Evolutionary conservation across 2,329 filamentous ascomycete species (phyloP), one percentile per base, ranked within the genome.

Genomic region (Aureobasidium sp.): DNA sequence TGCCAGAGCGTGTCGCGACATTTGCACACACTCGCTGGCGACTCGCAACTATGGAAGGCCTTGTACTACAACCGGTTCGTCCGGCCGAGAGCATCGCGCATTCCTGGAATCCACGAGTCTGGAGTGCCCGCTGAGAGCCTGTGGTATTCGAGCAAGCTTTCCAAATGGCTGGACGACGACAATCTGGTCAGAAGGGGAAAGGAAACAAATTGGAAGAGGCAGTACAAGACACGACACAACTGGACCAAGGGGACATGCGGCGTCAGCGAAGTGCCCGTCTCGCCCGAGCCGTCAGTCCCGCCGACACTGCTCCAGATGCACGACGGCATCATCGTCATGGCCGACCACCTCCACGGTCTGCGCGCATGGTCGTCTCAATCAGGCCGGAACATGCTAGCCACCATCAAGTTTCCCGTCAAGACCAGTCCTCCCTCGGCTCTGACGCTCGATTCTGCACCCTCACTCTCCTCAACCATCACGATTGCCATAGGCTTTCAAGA

Each of bases 51-150:
- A 60, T 99, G 94, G 94, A 94, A 93, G 72, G 81, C 82, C 15
- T 83, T 90, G 53, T 99, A 96, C 74, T 96, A 95, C 74, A 81
- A 84, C 27, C 86, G 88, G 64, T 97, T 95, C 73, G 89, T 96
- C 31, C 81, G 89, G 37, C 91, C 90, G 40, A 84, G 91, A 68
- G 88, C 88, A 37, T 81, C 88, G 65, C 84, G 88, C 61, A 85
- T 93, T 60, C 88, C 89, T 0, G 87, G 87, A 23, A 81, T 87
- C 35, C 80, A 75, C 67, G 75, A 77, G 38, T 65, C 72, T 2
- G 70, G 65, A 40, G 62, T 71, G 7, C 66, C 68, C 15, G 69
- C 72, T 23, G 68, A 74, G 9, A 76, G 72, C 31, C 67, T 78
- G 9, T 72, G 73, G 49, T 84, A 82, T 64, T 80, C 80, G 1